A percentile compares a stretch with the other conserved stretches of the same genome.
Conservation (phyloP, 257 asterid genomes). For the Dorcoceras hygrometricum region DNA sequence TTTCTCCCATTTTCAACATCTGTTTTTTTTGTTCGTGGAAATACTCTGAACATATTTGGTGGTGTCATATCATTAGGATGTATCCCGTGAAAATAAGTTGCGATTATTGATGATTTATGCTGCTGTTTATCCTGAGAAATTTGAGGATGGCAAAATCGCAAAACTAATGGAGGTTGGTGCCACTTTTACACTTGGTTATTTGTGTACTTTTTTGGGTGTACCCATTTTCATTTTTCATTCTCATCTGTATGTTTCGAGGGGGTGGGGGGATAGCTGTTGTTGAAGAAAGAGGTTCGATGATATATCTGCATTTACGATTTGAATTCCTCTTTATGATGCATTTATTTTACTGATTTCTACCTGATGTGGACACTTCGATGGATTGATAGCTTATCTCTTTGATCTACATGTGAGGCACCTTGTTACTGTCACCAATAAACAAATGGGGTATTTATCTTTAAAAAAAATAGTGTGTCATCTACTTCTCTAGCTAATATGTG, state of each 20-base stretch:
- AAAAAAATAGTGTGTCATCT: background rate
- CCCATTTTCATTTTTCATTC: background rate
- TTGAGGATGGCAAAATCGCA: constrained; percentile 80
- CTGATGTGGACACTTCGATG: background rate
- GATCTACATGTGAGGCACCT: background rate
- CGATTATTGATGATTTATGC: constrained; percentile 97
- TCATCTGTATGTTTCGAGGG: background rate
- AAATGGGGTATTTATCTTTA: background rate
- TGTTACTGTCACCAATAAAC: background rate
- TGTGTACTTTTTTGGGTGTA: background rate
- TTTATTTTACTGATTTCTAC: background rate
- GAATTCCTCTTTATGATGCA: background rate
- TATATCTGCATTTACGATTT: background rate
- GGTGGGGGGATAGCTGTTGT: background rate
- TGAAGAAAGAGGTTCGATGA: background rate
- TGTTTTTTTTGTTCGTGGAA: constrained; percentile 13
- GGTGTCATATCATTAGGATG: constrained; percentile 51
- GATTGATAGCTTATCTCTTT: background rate
- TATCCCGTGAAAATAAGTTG: constrained; percentile 81
- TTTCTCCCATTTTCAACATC: background rate
- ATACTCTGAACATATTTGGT: constrained; percentile 11
- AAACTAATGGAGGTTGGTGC: constrained; percentile 82
- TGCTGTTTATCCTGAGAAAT: constrained; percentile 87
- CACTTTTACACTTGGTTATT: background rate
- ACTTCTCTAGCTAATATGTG: background rate